phyloP scores from a whole-genome alignment of 768 basidiomycete genomes.

The Rhodotorula toruloides region DNA sequence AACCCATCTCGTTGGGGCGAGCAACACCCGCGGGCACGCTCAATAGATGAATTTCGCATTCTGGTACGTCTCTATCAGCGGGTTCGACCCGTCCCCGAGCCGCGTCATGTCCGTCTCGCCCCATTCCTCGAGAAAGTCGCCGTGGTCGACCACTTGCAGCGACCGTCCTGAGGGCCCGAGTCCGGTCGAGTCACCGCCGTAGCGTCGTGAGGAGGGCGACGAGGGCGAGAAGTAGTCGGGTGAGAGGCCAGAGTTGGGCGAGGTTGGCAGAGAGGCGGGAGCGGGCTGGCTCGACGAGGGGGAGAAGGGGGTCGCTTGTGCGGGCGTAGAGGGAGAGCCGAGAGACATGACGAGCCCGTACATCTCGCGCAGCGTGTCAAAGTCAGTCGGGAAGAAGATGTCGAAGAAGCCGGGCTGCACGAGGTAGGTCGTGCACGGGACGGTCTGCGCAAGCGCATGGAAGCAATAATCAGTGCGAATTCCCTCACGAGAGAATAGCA shows the following conservation, averaged over 20 bases:
- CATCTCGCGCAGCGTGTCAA: constrained; percentile 76
- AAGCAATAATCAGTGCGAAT: too few species aligned
- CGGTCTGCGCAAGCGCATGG: constrained; percentile 42
- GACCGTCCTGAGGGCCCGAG: constrained; percentile 53
- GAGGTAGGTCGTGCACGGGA: constrained; percentile 82
- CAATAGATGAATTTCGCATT: constrained; percentile 36
- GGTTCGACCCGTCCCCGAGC: constrained; percentile 40
- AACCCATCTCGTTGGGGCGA: too few species aligned
- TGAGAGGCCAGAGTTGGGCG: constrained; percentile 25
- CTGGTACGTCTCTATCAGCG: constrained; percentile 41
- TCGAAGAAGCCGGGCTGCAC: constrained; percentile 96
- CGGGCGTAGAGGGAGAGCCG: not conserved
- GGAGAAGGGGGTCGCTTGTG: constrained; percentile 6
- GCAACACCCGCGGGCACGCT: too few species aligned
- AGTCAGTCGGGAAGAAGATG: constrained; percentile 96
- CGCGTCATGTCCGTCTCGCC: constrained; percentile 65
- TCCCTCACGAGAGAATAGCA: too few species aligned
- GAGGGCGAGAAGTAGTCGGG: not conserved
- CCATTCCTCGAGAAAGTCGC: constrained; percentile 81
- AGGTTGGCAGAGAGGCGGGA: too few species aligned
- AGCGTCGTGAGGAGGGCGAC: not conserved
- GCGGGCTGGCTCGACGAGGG: too few species aligned
- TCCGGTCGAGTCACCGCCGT: constrained; percentile 44
- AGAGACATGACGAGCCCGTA: constrained; percentile 68
- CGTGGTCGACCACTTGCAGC: constrained; percentile 78